phyloP scores from a whole-genome alignment of 805 yeast genomes.

The Kazachstania taianensis region DNA sequence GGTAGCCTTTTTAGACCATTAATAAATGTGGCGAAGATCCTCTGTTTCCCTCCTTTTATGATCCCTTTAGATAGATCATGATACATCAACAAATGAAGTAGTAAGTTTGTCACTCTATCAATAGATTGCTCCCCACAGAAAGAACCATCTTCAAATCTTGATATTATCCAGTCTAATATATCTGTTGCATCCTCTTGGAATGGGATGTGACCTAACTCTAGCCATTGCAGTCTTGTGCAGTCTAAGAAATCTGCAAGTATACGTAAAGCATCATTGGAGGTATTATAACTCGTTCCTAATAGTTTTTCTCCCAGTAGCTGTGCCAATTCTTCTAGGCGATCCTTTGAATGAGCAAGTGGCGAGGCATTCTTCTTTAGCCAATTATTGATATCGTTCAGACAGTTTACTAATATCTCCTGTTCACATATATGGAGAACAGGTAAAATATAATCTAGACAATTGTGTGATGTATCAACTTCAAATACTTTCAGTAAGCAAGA shows the following conservation, averaged over 20 bases:
- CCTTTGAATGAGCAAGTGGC: neutral
- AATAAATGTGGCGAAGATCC: slow-evolving; percentile 15
- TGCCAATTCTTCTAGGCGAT: slow-evolving; percentile 6
- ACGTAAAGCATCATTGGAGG: slow-evolving; percentile 14
- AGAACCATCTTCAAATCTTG: slow-evolving; percentile 33
- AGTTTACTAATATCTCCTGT: neutral
- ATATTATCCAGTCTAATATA: slow-evolving; percentile 36
- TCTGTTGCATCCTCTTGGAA: slow-evolving; percentile 38
- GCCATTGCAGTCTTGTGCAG: slow-evolving; percentile 20
- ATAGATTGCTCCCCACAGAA: slow-evolving; percentile 32
- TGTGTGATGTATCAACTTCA: too few species aligned
- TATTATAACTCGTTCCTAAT: slow-evolving; percentile 14
- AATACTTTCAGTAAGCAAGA: too few species aligned
- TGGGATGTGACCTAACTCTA: slow-evolving; percentile 12
- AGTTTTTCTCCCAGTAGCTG: slow-evolving; percentile 19
- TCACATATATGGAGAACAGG: too few species aligned
- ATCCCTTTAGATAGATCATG: slow-evolving; percentile 16
- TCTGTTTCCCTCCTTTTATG: slow-evolving; percentile 22
- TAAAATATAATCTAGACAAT: too few species aligned
- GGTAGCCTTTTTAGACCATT: slow-evolving; percentile 14
- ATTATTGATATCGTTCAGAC: neutral
- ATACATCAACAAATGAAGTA: slow-evolving; percentile 24
- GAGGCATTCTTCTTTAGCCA: too few species aligned
- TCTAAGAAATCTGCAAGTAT: slow-evolving; percentile 13
- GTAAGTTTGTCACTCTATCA: slow-evolving; percentile 27